A percentile compares a stretch with the other conserved stretches of the same genome.
phyloP scores from a whole-genome alignment of 352 stramenopile species.

The Hyaloperonospora brassicae region DNA sequence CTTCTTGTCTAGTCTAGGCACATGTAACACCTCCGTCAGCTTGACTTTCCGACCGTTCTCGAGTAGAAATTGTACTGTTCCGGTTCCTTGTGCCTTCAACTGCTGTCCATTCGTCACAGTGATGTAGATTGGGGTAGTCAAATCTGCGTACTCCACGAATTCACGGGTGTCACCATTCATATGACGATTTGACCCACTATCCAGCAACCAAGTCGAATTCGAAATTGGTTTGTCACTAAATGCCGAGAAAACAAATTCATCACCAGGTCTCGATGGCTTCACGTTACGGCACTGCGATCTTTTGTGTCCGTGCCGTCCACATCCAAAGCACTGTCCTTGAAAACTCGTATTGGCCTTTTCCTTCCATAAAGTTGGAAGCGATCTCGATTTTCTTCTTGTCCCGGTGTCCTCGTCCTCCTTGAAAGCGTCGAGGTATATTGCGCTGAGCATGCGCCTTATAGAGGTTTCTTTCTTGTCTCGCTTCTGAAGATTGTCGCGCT shows the following conservation, averaged over 20 bases:
- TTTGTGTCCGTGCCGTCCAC: not conserved
- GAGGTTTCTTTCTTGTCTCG: not conserved
- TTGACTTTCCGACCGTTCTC: too few species aligned
- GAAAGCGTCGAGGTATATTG: not conserved
- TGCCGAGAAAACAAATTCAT: not conserved
- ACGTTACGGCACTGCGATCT: not conserved
- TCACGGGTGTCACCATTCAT: not conserved
- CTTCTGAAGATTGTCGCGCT: not conserved
- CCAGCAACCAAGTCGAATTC: not conserved
- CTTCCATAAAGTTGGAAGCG: not conserved
- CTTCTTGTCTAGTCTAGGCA: not conserved
- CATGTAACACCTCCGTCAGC: too few species aligned
- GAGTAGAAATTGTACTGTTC: too few species aligned
- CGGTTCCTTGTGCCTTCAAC: not conserved
- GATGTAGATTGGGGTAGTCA: not conserved
- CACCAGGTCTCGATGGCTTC: not conserved
- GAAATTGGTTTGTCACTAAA: not conserved
- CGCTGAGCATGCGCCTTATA: not conserved
- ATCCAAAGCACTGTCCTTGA: not conserved
- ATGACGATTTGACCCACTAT: not conserved
- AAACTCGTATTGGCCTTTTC: not conserved
- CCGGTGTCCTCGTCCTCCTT: too few species aligned
- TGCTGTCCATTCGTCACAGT: not conserved
- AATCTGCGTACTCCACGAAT: not conserved
- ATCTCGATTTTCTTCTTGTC: not conserved